Evolutionary conservation across 2,329 filamentous ascomycete genomes (phyloP).

Genomic region (Penicillium corylophilum): DNA sequence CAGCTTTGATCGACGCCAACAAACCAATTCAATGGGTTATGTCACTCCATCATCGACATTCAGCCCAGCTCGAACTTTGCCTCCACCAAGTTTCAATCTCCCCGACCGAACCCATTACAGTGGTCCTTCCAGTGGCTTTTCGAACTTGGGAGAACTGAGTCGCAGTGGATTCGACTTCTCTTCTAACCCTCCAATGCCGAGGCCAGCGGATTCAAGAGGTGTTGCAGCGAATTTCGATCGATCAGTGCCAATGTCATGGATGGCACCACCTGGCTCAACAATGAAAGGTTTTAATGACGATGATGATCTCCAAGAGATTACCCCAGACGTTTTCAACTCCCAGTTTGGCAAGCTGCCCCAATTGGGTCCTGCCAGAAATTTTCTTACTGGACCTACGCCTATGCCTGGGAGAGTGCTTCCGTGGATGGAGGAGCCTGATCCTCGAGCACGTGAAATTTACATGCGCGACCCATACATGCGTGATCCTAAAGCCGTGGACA

Average conservation of each 20-base stretch:
- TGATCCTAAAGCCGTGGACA: neutral
- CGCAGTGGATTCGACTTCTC: neutral
- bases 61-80: neutral
- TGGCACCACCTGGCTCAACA: too few species aligned
- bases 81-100: neutral
- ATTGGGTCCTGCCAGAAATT: neutral
- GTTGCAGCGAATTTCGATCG: too few species aligned
- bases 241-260: neutral
- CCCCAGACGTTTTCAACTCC: constrained; percentile 19
- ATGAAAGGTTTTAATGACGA: constrained; percentile 7
- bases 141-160: neutral
- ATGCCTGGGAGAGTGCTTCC: constrained; percentile 3
- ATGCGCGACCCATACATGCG: neutral
- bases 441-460: neutral
- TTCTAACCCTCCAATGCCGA: neutral
- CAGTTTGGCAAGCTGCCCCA: neutral
- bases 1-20: neutral
- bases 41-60: neutral
- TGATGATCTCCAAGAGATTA: constrained; percentile 37
- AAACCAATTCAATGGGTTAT: neutral
- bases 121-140: neutral
- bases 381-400: neutral
- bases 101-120: constrained; percentile 9
- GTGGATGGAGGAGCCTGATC: constrained; percentile 7
- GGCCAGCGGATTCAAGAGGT: too few species aligned